phyloP scores from a whole-genome alignment of 2,329 filamentous ascomycete species.

The Epicoccum nigrum region DNA sequence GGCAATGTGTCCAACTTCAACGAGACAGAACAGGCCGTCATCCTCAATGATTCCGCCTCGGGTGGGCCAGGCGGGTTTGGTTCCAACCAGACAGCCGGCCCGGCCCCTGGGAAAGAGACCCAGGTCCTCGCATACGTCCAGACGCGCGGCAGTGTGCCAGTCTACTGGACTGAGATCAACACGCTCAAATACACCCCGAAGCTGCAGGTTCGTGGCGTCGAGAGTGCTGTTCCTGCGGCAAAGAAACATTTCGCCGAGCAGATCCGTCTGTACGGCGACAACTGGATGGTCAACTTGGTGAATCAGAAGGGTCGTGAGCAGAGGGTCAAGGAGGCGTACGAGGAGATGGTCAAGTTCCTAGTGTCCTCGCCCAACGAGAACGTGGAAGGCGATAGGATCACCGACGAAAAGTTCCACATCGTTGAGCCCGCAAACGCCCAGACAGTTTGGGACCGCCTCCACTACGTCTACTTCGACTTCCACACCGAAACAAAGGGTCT shows the following conservation, averaged over 20 bases:
- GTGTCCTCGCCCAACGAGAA: conserved; percentile 71
- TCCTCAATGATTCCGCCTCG: conserved; percentile 79
- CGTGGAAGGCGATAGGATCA: conserved; percentile 67
- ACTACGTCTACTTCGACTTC: conserved; percentile 99
- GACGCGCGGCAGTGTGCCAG: conserved; percentile 92
- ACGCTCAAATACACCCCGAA: conserved; percentile 89
- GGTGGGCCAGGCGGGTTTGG: conserved; percentile 79
- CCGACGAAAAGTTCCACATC: conserved; percentile 79
- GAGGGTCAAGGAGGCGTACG: conserved; percentile 89
- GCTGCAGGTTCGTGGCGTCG: conserved; percentile 83
- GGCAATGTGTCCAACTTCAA: conserved; percentile 99
- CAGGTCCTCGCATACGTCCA: conserved; percentile 95
- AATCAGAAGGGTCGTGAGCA: conserved; percentile 94
- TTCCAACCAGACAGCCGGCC: conserved; percentile 68
- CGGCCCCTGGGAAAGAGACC: conserved; percentile 70
- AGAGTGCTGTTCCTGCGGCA: conserved; percentile 78
- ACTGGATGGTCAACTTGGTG: conserved; percentile 95
- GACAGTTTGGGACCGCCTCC: conserved; percentile 78
- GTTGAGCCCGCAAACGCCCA: conserved; percentile 68
- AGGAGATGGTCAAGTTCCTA: conserved; percentile 81
- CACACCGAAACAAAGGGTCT: conserved; percentile 97
- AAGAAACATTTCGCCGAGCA: conserved; percentile 92
- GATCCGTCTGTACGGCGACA: conserved; percentile 91
- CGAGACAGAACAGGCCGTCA: conserved; percentile 91
- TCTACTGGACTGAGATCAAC: conserved; percentile 97